A percentile compares a stretch with the other conserved stretches of the same genome.
These are phyloP conservation scores for Amoebophrya sp. DNA, from an alignment of 169 alveolate species.

Conservation along the genomic window DNA sequence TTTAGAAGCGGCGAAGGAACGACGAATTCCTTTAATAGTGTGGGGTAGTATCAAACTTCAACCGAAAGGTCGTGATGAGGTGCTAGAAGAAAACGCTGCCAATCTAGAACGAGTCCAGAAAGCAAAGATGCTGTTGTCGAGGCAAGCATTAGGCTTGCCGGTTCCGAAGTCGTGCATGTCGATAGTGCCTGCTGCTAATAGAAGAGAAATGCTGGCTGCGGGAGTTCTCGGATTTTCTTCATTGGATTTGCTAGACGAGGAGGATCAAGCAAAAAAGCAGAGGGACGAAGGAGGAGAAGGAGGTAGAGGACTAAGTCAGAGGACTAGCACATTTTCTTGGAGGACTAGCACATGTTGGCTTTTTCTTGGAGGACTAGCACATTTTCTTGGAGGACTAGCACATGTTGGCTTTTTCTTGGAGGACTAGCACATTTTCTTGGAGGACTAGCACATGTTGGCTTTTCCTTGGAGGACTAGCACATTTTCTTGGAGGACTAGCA, in stretches of 20 bases:
- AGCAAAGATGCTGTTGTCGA: background rate
- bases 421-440: no score
- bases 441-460: no score
- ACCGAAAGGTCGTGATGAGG: conserved; percentile 12
- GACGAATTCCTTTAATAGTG: background rate
- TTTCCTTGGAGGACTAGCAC: no score
- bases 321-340: no score
- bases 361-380: no score
- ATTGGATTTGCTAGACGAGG: background rate
- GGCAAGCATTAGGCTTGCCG: background rate
- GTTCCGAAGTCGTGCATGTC: conserved; percentile 15
- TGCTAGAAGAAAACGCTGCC: background rate
- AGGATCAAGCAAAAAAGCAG: background rate
- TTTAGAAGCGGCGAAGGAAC: background rate
- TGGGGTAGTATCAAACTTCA: background rate
- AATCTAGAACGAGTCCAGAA: background rate
- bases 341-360: no score
- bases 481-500: no score
- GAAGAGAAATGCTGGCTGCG: background rate
- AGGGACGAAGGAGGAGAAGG: no score
- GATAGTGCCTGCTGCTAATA: background rate
- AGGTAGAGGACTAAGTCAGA: no score
- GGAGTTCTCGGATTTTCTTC: background rate
- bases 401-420: no score
- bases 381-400: no score